Evolutionary conservation across 306 rosid genomes (phyloP).

Genomic region (Cucurbita argyrosperma): DNA sequence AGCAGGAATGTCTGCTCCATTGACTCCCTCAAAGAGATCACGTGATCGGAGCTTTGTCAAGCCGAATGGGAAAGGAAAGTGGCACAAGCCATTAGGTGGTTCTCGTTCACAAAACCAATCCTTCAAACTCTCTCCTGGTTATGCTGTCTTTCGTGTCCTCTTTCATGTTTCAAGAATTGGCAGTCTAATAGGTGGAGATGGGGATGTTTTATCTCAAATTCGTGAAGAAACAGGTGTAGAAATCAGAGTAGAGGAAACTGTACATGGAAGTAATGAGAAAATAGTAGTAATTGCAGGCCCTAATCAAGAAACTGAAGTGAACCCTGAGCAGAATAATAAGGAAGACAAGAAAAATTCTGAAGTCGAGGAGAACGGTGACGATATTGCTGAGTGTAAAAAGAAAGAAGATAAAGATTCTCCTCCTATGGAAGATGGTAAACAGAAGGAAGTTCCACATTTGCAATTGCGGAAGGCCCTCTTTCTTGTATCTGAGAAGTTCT

Average conservation of each 20-base stretch:
- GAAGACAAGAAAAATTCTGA: slow-evolving; percentile 22
- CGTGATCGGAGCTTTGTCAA: slow-evolving; percentile 27
- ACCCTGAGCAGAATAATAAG: slow-evolving; percentile 26
- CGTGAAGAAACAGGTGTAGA: slow-evolving; percentile 47
- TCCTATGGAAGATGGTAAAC: slow-evolving; percentile 19
- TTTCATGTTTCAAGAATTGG: slow-evolving; percentile 47
- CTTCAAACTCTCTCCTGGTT: slow-evolving; percentile 19
- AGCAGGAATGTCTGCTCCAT: slow-evolving; percentile 33
- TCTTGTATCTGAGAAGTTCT: slow-evolving; percentile 52
- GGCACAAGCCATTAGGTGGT: slow-evolving; percentile 34
- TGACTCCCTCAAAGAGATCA: slow-evolving; percentile 63
- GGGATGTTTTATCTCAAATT: slow-evolving; percentile 41
- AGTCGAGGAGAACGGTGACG: slow-evolving; percentile 14
- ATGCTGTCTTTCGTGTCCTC: slow-evolving; percentile 39
- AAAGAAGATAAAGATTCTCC: slow-evolving; percentile 21
- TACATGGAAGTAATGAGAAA: slow-evolving; percentile 65
- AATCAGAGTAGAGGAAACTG: slow-evolving; percentile 54
- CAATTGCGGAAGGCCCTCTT: slow-evolving; percentile 45
- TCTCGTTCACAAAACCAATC: slow-evolving; percentile 18
- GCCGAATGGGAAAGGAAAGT: slow-evolving; percentile 45
- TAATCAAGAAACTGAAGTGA: slow-evolving; percentile 37
- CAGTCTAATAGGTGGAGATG: slow-evolving; percentile 50
- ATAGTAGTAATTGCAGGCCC: slow-evolving; percentile 35
- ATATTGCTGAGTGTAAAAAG: slow-evolving; percentile 11
- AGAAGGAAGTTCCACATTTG: slow-evolving; percentile 26